Evolutionary conservation across 2,329 filamentous ascomycete species (phyloP).

Genomic region (Ophiostoma quercus): DNA sequence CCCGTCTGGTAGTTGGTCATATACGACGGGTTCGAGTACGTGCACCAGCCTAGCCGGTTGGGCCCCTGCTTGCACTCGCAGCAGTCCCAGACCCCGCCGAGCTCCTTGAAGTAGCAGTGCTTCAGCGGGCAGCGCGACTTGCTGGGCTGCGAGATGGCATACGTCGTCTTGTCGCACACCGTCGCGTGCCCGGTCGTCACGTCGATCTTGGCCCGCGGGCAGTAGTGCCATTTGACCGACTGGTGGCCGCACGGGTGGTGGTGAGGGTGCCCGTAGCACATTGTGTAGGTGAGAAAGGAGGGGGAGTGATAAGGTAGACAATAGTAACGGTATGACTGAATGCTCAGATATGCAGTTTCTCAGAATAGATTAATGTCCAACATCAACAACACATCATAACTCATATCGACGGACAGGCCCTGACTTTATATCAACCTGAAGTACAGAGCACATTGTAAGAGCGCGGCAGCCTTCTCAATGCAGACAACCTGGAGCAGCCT

Average conservation of each 20-base stretch:
- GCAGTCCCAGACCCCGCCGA: slow-evolving; percentile 50
- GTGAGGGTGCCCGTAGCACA: slow-evolving; percentile 53
- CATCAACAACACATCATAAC: no score
- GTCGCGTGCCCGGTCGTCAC: slow-evolving; percentile 46
- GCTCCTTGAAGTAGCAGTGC: slow-evolving; percentile 47
- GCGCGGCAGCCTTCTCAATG: no score
- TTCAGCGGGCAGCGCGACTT: slow-evolving; percentile 45
- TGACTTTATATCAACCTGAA: neutral
- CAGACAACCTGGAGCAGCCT: neutral
- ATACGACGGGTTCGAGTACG: slow-evolving; percentile 34
- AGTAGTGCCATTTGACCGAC: slow-evolving; percentile 54
- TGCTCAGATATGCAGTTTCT: no score
- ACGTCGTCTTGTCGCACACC: slow-evolving; percentile 46
- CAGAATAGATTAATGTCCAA: no score
- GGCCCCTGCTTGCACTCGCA: slow-evolving; percentile 49
- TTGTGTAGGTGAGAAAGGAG: neutral
- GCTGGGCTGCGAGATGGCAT: slow-evolving; percentile 43
- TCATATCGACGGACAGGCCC: neutral
- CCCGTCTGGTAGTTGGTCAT: slow-evolving; percentile 33
- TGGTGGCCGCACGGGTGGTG: slow-evolving; percentile 49
- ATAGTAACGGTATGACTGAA: no score
- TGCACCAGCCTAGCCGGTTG: slow-evolving; percentile 52
- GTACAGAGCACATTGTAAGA: neutral
- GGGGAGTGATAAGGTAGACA: no score
- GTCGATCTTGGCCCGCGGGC: slow-evolving; percentile 46